Conservation (phyloP, 2,329 filamentous ascomycete species). For the Talaromyces marneffei region DNA sequence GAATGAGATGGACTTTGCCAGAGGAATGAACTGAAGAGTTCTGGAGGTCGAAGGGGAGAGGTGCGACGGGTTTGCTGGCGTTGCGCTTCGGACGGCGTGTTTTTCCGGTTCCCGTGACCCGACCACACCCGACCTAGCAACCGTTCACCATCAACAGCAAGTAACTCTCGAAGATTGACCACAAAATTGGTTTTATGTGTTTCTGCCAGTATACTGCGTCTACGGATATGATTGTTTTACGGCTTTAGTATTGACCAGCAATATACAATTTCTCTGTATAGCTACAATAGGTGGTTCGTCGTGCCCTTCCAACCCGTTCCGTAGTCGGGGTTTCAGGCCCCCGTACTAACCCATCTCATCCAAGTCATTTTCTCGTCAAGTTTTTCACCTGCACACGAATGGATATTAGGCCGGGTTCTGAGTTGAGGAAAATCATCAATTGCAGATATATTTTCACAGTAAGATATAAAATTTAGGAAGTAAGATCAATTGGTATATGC, state of each 20-base stretch:
- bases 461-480: too few species aligned
- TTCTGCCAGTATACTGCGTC: too few species aligned
- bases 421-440: not conserved
- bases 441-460: not conserved
- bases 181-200: too few species aligned
- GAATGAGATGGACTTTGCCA: constrained; percentile 19
- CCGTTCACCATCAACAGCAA: too few species aligned
- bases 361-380: not conserved
- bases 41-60: constrained; percentile 4
- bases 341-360: constrained; percentile 2
- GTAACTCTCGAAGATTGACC: too few species aligned
- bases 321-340: not conserved
- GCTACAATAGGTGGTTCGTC: not conserved
- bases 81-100: not conserved
- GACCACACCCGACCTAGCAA: constrained; percentile 12
- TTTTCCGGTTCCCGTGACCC: constrained; percentile 15
- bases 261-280: not conserved
- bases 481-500: not conserved
- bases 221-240: not conserved
- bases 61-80: constrained; percentile 7
- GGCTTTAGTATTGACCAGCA: not conserved
- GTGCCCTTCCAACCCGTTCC: not conserved
- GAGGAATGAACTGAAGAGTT: constrained; percentile 17
- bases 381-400: not conserved
- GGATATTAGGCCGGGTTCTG: too few species aligned